Evolutionary conservation across 1,284 basidiomycete species (phyloP).

Genomic region (Tetrapyrgos nigripes): DNA sequence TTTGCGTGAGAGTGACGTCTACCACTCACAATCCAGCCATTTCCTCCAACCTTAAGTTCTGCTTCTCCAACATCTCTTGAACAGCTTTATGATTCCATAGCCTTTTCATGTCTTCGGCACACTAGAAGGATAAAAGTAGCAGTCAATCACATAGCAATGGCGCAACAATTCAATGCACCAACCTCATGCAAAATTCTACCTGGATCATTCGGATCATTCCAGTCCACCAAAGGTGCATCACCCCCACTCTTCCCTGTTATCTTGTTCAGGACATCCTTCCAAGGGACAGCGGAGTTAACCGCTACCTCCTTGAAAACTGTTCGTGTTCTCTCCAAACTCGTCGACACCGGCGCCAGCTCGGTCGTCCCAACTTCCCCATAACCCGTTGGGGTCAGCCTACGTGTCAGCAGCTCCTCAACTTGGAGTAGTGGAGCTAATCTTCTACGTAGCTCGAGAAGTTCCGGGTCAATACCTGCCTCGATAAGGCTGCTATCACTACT

Average conservation of each 20-base stretch:
- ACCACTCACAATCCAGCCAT: conserved; percentile 66
- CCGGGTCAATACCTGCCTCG: conserved; percentile 44
- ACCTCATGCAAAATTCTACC: conserved; percentile 46
- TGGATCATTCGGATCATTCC: conserved; percentile 48
- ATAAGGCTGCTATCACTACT: conserved; percentile 20
- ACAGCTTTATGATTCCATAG: conserved; percentile 61
- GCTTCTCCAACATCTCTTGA: conserved; percentile 48
- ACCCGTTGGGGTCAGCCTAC: conserved; percentile 50
- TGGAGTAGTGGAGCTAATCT: conserved; percentile 64
- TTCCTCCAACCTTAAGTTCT: conserved; percentile 61
- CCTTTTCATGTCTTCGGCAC: conserved; percentile 54
- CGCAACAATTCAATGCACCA: too few species aligned
- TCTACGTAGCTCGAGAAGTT: conserved; percentile 60
- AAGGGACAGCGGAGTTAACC: conserved; percentile 46
- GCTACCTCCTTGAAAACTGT: conserved; percentile 36
- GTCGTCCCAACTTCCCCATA: conserved; percentile 36
- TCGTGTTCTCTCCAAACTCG: conserved; percentile 29
- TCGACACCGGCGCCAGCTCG: conserved; percentile 28
- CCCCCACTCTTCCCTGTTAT: conserved; percentile 40
- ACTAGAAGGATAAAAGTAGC: conserved; percentile 20
- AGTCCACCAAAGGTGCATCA: conserved; percentile 43
- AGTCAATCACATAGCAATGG: not conserved
- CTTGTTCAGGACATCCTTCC: conserved; percentile 44
- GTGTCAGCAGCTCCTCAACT: conserved; percentile 64
- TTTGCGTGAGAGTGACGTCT: not conserved